These are phyloP conservation scores for Colletotrichum eremochloae DNA, from an alignment of 2,329 filamentous ascomycete genomes.

Conservation along the genomic window DNA sequence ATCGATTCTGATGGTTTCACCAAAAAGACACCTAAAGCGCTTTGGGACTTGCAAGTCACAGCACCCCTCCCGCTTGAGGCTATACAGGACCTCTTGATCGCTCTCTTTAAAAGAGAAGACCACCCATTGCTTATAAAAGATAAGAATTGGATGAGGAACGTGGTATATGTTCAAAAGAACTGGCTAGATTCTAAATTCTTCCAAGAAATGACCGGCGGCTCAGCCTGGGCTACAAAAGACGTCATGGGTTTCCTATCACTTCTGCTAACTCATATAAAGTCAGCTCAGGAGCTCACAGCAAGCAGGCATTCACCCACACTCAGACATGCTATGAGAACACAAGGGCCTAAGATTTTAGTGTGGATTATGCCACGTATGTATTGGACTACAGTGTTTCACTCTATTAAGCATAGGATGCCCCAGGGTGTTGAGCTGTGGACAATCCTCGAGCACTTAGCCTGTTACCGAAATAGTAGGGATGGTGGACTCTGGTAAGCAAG, in stretches of 20 bases:
- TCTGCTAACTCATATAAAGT: not conserved
- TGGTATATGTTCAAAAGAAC: slow-evolving; percentile 1
- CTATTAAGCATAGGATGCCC: too few species aligned
- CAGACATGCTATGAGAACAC: too few species aligned
- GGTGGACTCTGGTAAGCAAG: too few species aligned
- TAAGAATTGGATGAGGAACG: not conserved
- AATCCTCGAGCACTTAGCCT: too few species aligned
- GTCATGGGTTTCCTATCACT: not conserved
- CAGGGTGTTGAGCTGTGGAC: too few species aligned
- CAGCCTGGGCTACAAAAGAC: slow-evolving; percentile 4
- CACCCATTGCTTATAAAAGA: not conserved
- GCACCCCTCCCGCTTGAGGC: not conserved
- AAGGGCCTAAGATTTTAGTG: too few species aligned
- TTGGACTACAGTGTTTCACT: too few species aligned
- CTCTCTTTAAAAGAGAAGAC: not conserved
- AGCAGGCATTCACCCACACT: too few species aligned
- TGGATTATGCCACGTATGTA: too few species aligned
- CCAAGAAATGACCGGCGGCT: not conserved
- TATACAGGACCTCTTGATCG: not conserved
- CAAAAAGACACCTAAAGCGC: not conserved
- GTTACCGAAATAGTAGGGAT: too few species aligned
- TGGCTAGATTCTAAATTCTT: not conserved
- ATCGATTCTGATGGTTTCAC: not conserved
- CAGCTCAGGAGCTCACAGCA: too few species aligned
- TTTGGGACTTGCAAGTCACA: not conserved